phyloP scores from a whole-genome alignment of 1,139 yeast species.

The Yamadazyma trypodendri region DNA sequence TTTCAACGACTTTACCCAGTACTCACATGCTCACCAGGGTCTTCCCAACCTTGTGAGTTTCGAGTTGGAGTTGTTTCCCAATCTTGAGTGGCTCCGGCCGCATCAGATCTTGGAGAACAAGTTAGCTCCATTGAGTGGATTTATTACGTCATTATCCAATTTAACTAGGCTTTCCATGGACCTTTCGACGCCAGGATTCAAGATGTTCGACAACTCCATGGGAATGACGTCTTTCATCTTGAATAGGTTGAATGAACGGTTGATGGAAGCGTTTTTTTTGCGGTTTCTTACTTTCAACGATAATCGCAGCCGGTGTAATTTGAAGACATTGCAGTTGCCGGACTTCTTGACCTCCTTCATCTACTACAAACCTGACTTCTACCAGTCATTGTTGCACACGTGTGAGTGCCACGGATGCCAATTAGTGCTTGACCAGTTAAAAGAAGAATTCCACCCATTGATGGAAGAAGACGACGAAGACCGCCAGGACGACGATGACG shows the following conservation, averaged over 20 bases:
- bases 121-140: constrained; percentile 33
- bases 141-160: constrained; percentile 24
- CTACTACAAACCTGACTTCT: constrained; percentile 40
- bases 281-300: constrained; percentile 21
- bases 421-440: constrained; percentile 24
- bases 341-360: constrained; percentile 41
- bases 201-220: constrained; percentile 36
- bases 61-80: constrained; percentile 36
- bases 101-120: constrained; percentile 34
- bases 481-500: constrained; percentile 16
- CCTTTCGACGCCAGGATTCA: constrained; percentile 39
- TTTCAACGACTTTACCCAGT: constrained; percentile 27
- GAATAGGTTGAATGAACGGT: constrained; percentile 34
- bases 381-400: constrained; percentile 35
- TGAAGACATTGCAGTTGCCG: constrained; percentile 32
- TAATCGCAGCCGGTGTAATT: constrained; percentile 14
- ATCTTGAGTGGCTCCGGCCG: constrained; percentile 40
- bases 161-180: constrained; percentile 30
- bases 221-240: constrained; percentile 30
- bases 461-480: constrained; percentile 16
- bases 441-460: constrained; percentile 25
- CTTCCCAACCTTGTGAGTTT: constrained; percentile 32
- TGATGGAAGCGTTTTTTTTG: constrained; percentile 38
- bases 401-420: constrained; percentile 40
- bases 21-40: constrained; percentile 23